phyloP scores from a whole-genome alignment of 2,329 filamentous ascomycete genomes.

The Raffaelea deltoideospora region DNA sequence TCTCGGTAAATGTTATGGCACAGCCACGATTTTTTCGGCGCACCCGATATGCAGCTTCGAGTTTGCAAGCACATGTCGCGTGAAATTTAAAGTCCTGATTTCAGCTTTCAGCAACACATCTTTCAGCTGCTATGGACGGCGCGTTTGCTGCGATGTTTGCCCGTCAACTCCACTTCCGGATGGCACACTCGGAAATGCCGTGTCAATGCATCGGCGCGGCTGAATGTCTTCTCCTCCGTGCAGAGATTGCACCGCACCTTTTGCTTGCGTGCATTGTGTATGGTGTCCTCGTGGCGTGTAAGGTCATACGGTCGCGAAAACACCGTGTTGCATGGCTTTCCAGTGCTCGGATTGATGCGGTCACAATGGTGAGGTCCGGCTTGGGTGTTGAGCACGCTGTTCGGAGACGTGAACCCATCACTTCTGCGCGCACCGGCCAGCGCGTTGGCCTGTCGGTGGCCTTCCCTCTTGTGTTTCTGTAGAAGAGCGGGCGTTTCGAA shows the following conservation, averaged over 20 bases:
- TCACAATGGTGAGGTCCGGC: slow-evolving; percentile 88
- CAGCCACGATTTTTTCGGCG: no score
- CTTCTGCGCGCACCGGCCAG: slow-evolving; percentile 21
- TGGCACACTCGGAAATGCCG: slow-evolving; percentile 91
- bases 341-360: slow-evolving; percentile 84
- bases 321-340: slow-evolving; percentile 84
- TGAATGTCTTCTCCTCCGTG: slow-evolving; percentile 94
- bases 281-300: slow-evolving; percentile 91
- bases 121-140: slow-evolving; percentile 11
- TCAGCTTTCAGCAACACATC: no score
- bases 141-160: slow-evolving; percentile 36
- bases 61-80: no score
- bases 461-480: slow-evolving; percentile 92
- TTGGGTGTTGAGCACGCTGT: slow-evolving; percentile 61
- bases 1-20: no score
- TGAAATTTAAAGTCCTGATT: no score
- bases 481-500: slow-evolving; percentile 79
- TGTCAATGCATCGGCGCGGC: slow-evolving; percentile 84
- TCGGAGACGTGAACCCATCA: slow-evolving; percentile 27
- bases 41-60: no score
- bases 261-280: slow-evolving; percentile 86
- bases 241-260: slow-evolving; percentile 90
- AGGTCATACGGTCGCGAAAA: slow-evolving; percentile 95
- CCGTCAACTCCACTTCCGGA: slow-evolving; percentile 72
- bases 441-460: slow-evolving; percentile 61